phyloP scores from a whole-genome alignment of 768 basidiomycete genomes.

The Auriscalpium vulgare region DNA sequence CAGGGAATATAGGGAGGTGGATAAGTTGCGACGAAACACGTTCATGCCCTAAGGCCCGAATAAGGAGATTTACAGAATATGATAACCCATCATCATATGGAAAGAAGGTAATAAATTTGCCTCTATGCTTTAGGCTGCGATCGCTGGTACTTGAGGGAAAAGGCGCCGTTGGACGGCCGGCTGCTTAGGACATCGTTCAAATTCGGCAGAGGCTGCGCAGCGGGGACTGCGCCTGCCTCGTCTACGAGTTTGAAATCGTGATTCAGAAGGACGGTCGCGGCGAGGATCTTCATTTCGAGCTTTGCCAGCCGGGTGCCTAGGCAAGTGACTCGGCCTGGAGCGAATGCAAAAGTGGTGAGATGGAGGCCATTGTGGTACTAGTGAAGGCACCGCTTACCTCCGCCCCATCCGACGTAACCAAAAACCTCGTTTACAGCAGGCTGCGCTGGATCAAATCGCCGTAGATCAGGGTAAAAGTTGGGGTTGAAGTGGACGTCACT shows the following conservation, averaged over 20 bases:
- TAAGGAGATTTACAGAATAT: no score
- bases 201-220: constrained; percentile 50
- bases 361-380: constrained; percentile 3
- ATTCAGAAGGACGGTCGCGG: constrained; percentile 58
- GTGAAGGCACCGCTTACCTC: constrained; percentile 42
- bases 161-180: constrained; percentile 48
- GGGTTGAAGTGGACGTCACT: constrained; percentile 72
- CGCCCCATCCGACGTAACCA: constrained; percentile 72
- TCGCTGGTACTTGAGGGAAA: constrained; percentile 39
- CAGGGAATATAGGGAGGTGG: no score
- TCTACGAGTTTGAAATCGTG: constrained; percentile 57
- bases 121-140: background rate
- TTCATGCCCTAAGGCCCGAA: no score
- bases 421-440: constrained; percentile 40
- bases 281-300: constrained; percentile 63
- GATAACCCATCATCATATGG: no score
- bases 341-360: constrained; percentile 4
- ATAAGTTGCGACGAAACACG: constrained; percentile 63
- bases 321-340: constrained; percentile 57
- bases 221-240: constrained; percentile 35
- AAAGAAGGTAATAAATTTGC: no score
- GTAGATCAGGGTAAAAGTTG: constrained; percentile 65
- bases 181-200: constrained; percentile 75
- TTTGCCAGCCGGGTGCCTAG: constrained; percentile 70
- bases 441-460: constrained; percentile 63